These are phyloP conservation scores for Podospora pseudoanserina DNA, from an alignment of 495 filamentous ascomycete genomes.

Conservation along the genomic window DNA sequence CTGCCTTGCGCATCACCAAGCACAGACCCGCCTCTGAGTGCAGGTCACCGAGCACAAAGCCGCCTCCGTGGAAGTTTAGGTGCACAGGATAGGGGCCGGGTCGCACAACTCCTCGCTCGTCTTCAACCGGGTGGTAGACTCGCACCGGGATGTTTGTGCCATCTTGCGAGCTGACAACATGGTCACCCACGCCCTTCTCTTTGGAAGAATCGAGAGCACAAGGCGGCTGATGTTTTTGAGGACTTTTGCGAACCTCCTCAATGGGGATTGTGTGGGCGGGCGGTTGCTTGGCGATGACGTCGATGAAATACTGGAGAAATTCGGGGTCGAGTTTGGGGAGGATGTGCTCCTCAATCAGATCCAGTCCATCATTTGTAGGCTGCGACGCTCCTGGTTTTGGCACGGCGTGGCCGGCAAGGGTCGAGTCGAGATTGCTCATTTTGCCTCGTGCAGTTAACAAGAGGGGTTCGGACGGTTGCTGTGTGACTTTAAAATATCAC, in stretches of 20 bases:
- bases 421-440: slow-evolving; percentile 14
- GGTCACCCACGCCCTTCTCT: slow-evolving; percentile 37
- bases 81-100: slow-evolving; percentile 46
- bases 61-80: slow-evolving; percentile 49
- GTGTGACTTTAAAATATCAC: not conserved
- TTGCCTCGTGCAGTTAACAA: not conserved
- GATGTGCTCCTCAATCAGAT: slow-evolving; percentile 27
- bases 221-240: slow-evolving; percentile 36
- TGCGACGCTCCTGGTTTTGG: slow-evolving; percentile 3
- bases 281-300: slow-evolving; percentile 18
- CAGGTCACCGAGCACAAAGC: slow-evolving; percentile 49
- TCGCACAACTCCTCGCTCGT: slow-evolving; percentile 21
- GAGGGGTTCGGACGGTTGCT: not conserved
- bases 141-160: slow-evolving; percentile 40
- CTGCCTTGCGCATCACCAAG: slow-evolving; percentile 43
- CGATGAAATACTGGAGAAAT: slow-evolving; percentile 23
- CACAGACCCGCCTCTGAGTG: slow-evolving; percentile 43
- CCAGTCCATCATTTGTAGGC: slow-evolving; percentile 1
- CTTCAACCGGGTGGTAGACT: slow-evolving; percentile 45
- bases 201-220: slow-evolving; percentile 35
- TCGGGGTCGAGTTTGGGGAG: slow-evolving; percentile 26
- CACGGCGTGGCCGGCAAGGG: slow-evolving; percentile 10
- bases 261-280: slow-evolving; percentile 40
- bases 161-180: slow-evolving; percentile 38
- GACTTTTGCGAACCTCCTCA: slow-evolving; percentile 38